Conservation (phyloP, 2,329 filamentous ascomycete species). For the Phaeoacremonium minimum region DNA sequence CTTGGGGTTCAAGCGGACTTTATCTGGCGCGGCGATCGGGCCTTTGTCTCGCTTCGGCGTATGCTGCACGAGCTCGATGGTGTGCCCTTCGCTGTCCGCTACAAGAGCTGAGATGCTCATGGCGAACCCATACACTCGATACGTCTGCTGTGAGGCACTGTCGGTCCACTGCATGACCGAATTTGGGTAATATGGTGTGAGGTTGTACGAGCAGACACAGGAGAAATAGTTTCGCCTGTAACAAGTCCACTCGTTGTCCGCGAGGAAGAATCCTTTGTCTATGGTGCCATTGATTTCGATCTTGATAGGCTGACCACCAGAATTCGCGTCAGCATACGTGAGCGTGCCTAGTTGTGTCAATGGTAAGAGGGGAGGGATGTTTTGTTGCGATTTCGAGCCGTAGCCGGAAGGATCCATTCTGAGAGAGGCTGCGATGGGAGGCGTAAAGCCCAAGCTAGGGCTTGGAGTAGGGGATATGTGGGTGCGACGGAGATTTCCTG, state of each 20-base stretch:
- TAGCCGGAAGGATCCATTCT: slow-evolving; percentile 50
- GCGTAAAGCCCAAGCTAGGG: slow-evolving; percentile 38
- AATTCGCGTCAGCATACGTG: slow-evolving; percentile 53
- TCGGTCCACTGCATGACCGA: slow-evolving; percentile 47
- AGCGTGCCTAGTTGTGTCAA: slow-evolving; percentile 55
- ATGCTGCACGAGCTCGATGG: slow-evolving; percentile 82
- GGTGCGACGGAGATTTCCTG: slow-evolving; percentile 40
- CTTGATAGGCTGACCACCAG: slow-evolving; percentile 49
- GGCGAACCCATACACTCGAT: slow-evolving; percentile 68
- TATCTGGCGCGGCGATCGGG: slow-evolving; percentile 70
- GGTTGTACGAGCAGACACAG: slow-evolving; percentile 72
- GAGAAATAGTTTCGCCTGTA: slow-evolving; percentile 91
- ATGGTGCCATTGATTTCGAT: slow-evolving; percentile 75
- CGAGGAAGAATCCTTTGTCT: slow-evolving; percentile 83
- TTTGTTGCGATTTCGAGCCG: slow-evolving; percentile 31
- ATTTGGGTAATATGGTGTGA: slow-evolving; percentile 53
- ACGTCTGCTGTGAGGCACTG: slow-evolving; percentile 48
- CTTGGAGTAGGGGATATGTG: slow-evolving; percentile 50
- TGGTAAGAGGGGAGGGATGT: slow-evolving; percentile 48
- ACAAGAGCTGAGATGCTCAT: slow-evolving; percentile 84
- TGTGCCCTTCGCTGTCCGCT: slow-evolving; percentile 69
- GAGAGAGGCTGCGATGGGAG: too few relatives aligned
- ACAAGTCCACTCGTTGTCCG: slow-evolving; percentile 84
- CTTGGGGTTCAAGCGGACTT: slow-evolving; percentile 62
- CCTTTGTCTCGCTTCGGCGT: slow-evolving; percentile 90